Evolutionary conservation across 1,284 basidiomycete genomes (phyloP).

Genomic region (Ganoderma lucidum): DNA sequence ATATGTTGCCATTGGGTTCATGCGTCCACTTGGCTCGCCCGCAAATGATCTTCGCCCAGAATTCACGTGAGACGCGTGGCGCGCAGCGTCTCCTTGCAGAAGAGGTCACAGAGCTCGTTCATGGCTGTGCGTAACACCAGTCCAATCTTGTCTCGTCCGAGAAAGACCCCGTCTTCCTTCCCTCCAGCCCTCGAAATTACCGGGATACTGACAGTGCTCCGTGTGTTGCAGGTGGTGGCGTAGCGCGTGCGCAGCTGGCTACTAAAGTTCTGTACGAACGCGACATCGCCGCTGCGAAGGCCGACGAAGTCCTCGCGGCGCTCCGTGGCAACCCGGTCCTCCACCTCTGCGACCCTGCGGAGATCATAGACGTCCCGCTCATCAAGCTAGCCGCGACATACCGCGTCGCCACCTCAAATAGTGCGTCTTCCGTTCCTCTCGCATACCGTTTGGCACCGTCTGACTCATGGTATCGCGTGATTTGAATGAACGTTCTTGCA

Average conservation of each 20-base stretch:
- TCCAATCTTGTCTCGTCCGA: not conserved
- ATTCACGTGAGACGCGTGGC: conserved; percentile 61
- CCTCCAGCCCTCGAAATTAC: not conserved
- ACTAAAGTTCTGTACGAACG: conserved; percentile 70
- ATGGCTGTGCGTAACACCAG: conserved; percentile 67
- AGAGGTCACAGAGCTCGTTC: conserved; percentile 91
- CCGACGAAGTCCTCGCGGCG: conserved; percentile 59
- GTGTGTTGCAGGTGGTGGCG: conserved; percentile 45
- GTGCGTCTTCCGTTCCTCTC: conserved; percentile 45
- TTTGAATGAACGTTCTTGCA: conserved; percentile 26
- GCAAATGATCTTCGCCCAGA: conserved; percentile 42
- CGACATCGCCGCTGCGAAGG: conserved; percentile 52
- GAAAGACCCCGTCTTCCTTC: not conserved
- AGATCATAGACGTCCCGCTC: conserved; percentile 58
- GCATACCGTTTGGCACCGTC: not conserved
- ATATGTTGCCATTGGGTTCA: not conserved
- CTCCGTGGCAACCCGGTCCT: conserved; percentile 69
- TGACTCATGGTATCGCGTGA: not conserved
- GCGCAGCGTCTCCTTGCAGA: conserved; percentile 86
- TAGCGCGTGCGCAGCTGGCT: conserved; percentile 61
- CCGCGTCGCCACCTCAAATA: conserved; percentile 61
- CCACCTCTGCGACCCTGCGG: conserved; percentile 49
- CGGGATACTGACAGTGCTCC: not conserved
- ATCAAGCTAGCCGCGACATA: conserved; percentile 62
- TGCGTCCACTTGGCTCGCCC: conserved; percentile 1